Evolutionary conservation across 164 flowering plant species (phyloP).

Genomic region (Nymphaea thermarum): DNA sequence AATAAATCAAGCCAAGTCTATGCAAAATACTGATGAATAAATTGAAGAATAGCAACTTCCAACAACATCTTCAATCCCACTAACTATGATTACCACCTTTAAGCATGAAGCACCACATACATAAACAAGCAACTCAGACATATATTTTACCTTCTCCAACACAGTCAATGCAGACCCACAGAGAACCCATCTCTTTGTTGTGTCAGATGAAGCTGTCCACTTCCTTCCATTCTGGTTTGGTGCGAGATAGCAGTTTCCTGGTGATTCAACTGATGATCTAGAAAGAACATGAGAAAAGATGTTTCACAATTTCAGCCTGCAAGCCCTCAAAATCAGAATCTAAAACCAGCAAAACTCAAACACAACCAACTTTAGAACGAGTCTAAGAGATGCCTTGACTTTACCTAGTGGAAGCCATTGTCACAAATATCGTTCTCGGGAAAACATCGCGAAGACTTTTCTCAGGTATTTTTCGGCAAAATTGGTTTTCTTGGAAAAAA

Average conservation of each 20-base stretch:
- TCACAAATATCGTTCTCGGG: no score
- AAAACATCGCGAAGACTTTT: neutral
- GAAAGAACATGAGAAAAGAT: neutral
- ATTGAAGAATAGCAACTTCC: no score
- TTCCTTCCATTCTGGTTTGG: constrained; percentile 5
- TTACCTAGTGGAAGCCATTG: neutral
- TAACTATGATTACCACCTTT: no score
- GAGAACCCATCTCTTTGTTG: constrained; percentile 35
- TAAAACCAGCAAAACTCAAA: neutral
- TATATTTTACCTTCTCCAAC: constrained; percentile 53
- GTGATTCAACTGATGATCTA: constrained; percentile 13
- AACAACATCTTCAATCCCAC: no score
- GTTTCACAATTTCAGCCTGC: neutral
- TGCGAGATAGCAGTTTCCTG: neutral
- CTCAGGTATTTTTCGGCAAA: neutral
- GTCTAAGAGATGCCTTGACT: neutral
- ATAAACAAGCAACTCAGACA: neutral
- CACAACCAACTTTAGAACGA: neutral
- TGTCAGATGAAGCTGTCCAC: constrained; percentile 20
- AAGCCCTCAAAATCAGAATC: no score
- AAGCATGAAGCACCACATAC: neutral
- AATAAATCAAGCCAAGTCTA: no score
- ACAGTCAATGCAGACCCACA: constrained; percentile 78
- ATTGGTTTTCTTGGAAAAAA: neutral
- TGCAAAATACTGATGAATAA: no score